Evolutionary conservation across 2,329 filamentous ascomycete genomes (phyloP).

Genomic region (Helicocarpus griseus): DNA sequence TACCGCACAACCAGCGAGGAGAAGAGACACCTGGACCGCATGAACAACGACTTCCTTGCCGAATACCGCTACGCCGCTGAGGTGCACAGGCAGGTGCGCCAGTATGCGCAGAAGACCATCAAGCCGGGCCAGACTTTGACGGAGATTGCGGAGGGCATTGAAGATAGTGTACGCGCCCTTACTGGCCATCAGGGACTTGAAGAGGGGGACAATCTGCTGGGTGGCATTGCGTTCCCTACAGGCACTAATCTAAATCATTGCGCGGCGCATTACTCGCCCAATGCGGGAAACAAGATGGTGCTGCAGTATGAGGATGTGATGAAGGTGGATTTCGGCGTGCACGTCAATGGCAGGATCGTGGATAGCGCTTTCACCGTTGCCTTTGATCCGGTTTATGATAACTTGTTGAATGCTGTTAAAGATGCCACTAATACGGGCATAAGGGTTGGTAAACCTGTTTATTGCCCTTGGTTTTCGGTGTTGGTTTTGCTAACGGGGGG

Average conservation of each 20-base stretch:
- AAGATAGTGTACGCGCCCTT: constrained; percentile 67
- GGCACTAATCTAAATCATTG: constrained; percentile 77
- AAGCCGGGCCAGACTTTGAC: constrained; percentile 72
- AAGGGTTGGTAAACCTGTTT: constrained; percentile 34
- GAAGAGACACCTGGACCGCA: constrained; percentile 70
- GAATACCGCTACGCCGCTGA: constrained; percentile 82
- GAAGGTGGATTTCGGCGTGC: constrained; percentile 65
- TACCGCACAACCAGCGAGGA: constrained; percentile 76
- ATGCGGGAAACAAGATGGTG: constrained; percentile 71
- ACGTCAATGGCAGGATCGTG: constrained; percentile 61
- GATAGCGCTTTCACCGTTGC: constrained; percentile 62
- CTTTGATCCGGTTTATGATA: constrained; percentile 60
- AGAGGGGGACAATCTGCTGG: constrained; percentile 67
- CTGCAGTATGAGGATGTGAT: constrained; percentile 58
- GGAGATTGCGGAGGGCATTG: constrained; percentile 79
- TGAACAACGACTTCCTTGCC: constrained; percentile 67
- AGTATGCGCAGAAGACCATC: constrained; percentile 71
- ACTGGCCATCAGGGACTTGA: constrained; percentile 67
- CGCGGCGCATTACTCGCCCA: constrained; percentile 79
- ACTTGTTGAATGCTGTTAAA: constrained; percentile 55
- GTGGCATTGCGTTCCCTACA: constrained; percentile 78
- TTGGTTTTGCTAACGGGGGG: not conserved
- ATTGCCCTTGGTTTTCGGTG: not conserved
- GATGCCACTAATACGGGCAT: constrained; percentile 67
- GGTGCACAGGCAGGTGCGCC: constrained; percentile 76